phyloP scores from a whole-genome alignment of 768 basidiomycete species.

The Lactarius deliciosus region DNA sequence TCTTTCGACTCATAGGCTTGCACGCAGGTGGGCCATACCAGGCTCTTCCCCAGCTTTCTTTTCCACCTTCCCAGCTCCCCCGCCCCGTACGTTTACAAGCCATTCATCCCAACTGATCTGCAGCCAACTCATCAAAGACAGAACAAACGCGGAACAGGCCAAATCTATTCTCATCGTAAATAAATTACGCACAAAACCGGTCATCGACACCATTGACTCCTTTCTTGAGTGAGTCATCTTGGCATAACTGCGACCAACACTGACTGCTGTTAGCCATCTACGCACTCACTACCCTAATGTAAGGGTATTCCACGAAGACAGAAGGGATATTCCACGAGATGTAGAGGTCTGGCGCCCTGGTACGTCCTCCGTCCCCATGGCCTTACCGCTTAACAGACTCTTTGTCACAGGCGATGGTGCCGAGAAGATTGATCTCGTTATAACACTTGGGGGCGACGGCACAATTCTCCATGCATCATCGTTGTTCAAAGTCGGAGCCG shows the following conservation, averaged over 20 bases:
- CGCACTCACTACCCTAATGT: conserved; percentile 36
- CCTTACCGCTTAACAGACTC: not conserved
- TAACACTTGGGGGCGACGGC: conserved; percentile 93
- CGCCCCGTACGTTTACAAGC: conserved; percentile 16
- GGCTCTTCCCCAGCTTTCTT: not conserved
- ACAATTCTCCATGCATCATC: conserved; percentile 94
- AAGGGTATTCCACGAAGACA: conserved; percentile 36
- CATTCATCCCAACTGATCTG: conserved; percentile 5
- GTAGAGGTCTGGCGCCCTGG: conserved; percentile 57
- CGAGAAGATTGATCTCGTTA: conserved; percentile 76
- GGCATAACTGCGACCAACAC: not conserved
- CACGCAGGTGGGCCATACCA: not conserved
- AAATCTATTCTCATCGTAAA: conserved; percentile 75
- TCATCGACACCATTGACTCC: conserved; percentile 72
- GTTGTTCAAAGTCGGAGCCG: conserved; percentile 84
- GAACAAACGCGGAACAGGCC: conserved; percentile 39
- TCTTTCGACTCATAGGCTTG: conserved; percentile 1
- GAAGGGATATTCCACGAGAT: conserved; percentile 54
- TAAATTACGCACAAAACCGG: conserved; percentile 75
- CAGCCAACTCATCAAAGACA: conserved; percentile 28
- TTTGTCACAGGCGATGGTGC: conserved; percentile 42
- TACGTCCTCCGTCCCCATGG: conserved; percentile 33
- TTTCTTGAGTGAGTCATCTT: conserved; percentile 57
- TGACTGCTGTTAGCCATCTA: conserved; percentile 33
- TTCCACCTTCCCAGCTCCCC: conserved; percentile 10